Evolutionary conservation across 1,139 yeast species (phyloP), one percentile per base, ranked within the genome.

Genomic region (Pichia sp.): DNA sequence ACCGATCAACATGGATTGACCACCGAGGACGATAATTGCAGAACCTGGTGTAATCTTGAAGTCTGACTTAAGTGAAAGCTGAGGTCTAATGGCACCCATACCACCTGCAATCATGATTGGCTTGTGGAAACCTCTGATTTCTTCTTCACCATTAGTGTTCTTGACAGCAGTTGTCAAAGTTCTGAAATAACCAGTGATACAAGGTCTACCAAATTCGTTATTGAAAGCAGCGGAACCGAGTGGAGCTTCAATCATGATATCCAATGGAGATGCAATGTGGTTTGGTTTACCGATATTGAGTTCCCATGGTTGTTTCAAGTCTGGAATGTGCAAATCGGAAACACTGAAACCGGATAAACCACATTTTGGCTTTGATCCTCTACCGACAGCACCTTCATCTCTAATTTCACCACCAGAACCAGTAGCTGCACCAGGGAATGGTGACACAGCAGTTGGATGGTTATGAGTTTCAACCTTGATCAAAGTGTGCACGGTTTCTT

Each of bases 31-130:
- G 56, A 93, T 85, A 47, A 93, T 70, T 41, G 83, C 78, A 21
- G 97, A 79, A 17, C 96, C 96, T 22, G 97, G 94, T 5, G 96
- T 85, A 49, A 93, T 87, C 45, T 74, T 80, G 39, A 77, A 76
- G 58, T 86, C 82, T 1, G 58, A 49, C 61, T 93, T 93, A 49
- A 93, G 69, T 9, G 98, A 91, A 55, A 88, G 77, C 45, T 76
- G 87, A 7, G 97, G 97, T 60, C 98, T 77, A 35, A 91, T 84
- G 23, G 96, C 80, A 55, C 99, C 99, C 69, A 93, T 73, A 55
- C 99, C 99, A 67, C 99, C 99, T 39, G 99, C 98, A 63, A 93
- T 68, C 99, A 93, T 93, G 53, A 93, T 88, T 36, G 99, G 99
- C 62, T 93, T 93, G 63, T 93, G 99, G 75, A 80, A 93, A 31